Percentiles rank a stretch among this genome's conserved stretches.
These are phyloP conservation scores for Aspergillus heteromorphus DNA, from an alignment of 495 filamentous ascomycete species.

Conservation along the genomic window DNA sequence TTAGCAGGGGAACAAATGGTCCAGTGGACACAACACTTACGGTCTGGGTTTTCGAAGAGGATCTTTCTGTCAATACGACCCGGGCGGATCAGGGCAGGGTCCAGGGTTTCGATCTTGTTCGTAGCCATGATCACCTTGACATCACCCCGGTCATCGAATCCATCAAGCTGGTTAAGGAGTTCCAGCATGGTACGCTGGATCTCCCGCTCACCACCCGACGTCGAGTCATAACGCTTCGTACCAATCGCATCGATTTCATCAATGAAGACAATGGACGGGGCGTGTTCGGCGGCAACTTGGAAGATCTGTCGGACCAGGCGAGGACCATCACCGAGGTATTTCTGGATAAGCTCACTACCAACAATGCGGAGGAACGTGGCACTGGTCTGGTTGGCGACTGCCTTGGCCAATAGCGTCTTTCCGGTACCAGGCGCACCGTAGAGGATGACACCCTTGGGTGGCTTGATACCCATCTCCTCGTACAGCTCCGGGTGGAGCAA, in stretches of 20 bases:
- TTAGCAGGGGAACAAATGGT: constrained; percentile 23
- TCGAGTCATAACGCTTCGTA: constrained; percentile 97
- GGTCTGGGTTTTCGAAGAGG: constrained; percentile 97
- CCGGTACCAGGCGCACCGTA: constrained; percentile 97
- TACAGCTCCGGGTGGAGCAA: constrained; percentile 96
- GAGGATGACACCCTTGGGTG: constrained; percentile 98
- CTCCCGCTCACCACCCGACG: constrained; percentile 93
- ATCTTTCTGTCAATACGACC: constrained; percentile 99
- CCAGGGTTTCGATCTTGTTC: constrained; percentile 98
- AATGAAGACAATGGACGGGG: constrained; percentile 97
- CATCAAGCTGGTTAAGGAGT: constrained; percentile 95
- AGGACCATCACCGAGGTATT: constrained; percentile 96
- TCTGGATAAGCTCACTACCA: constrained; percentile 96
- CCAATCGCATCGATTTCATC: constrained; percentile 99
- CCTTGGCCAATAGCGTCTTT: constrained; percentile 96
- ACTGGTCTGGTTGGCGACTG: constrained; percentile 96
- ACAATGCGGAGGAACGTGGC: constrained; percentile 98
- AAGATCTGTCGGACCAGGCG: constrained; percentile 95
- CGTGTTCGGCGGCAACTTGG: constrained; percentile 93
- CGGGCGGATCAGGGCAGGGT: constrained; percentile 92
- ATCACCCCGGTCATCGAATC: constrained; percentile 97
- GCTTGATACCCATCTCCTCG: constrained; percentile 99
- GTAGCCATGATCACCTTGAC: constrained; percentile 99
- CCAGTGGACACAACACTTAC: constrained; percentile 44
- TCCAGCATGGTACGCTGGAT: constrained; percentile 99